These are phyloP conservation scores for Sicyos edulis DNA, from an alignment of 306 rosid species.

Conservation along the genomic window DNA sequence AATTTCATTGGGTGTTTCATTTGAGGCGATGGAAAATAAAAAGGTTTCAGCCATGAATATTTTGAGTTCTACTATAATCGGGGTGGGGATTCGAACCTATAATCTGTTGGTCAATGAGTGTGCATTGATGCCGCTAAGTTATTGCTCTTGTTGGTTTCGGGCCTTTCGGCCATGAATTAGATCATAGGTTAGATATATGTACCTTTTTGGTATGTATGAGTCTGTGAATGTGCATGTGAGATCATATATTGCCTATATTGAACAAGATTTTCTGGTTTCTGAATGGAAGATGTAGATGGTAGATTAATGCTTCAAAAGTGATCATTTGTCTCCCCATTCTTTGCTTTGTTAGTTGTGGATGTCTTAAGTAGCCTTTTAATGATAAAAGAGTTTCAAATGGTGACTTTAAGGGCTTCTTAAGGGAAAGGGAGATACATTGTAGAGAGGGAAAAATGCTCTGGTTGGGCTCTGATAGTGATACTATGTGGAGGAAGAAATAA, in stretches of 20 bases:
- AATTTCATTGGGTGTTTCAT: neutral
- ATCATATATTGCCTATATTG: neutral
- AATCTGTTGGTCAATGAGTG: too few species aligned
- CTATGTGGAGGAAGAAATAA: too few species aligned
- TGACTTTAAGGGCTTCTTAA: neutral
- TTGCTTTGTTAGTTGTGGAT: neutral
- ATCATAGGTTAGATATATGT: neutral
- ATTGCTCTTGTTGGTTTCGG: too few species aligned
- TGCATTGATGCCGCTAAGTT: too few species aligned
- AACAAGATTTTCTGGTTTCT: neutral
- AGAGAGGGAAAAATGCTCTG: too few species aligned
- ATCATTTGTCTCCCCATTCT: neutral
- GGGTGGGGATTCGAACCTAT: too few species aligned
- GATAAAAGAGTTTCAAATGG: neutral
- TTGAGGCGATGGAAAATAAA: neutral
- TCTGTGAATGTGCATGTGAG: neutral
- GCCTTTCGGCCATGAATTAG: neutral
- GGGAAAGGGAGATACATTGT: too few species aligned
- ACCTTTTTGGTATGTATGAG: neutral
- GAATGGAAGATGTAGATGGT: neutral
- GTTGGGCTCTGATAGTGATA: too few species aligned
- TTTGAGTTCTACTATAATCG: too few species aligned
- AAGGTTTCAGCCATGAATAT: too few species aligned
- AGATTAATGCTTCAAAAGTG: neutral
- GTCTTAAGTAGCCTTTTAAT: neutral